These are phyloP conservation scores for Daedaleopsis nitida DNA, from an alignment of 768 basidiomycete species.

Conservation along the genomic window DNA sequence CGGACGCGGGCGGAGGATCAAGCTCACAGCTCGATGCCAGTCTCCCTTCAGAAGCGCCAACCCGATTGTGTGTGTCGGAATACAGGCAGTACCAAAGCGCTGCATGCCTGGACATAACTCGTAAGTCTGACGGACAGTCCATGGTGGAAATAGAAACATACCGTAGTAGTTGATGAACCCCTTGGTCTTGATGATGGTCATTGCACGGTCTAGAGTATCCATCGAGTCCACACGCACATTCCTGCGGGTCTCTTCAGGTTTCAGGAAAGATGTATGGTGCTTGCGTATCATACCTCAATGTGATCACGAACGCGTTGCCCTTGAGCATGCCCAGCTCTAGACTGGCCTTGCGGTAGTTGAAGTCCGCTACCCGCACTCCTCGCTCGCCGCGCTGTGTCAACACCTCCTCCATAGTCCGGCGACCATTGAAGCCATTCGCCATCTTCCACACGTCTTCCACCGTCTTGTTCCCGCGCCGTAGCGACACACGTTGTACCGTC, in stretches of 20 bases:
- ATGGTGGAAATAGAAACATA: constrained; percentile 30
- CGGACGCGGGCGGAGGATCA: constrained; percentile 80
- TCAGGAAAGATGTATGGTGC: not conserved
- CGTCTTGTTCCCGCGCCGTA: constrained; percentile 74
- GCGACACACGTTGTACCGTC: constrained; percentile 87
- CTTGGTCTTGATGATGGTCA: constrained; percentile 74
- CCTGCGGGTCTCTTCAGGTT: constrained; percentile 42
- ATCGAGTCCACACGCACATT: constrained; percentile 81
- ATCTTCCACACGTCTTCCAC: constrained; percentile 85
- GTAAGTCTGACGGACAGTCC: not conserved
- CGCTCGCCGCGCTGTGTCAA: constrained; percentile 80
- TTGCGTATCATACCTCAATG: constrained; percentile 65
- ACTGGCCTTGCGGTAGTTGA: constrained; percentile 79
- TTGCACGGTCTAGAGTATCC: constrained; percentile 70
- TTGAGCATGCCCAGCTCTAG: constrained; percentile 95
- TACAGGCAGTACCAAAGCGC: constrained; percentile 94
- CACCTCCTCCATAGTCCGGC: constrained; percentile 58
- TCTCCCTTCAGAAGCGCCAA: constrained; percentile 86
- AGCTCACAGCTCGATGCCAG: constrained; percentile 84
- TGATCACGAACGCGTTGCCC: constrained; percentile 95
- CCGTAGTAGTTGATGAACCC: constrained; percentile 99
- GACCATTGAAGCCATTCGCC: constrained; percentile 65
- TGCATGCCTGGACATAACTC: constrained; percentile 77
- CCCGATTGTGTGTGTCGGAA: constrained; percentile 94
- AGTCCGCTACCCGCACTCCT: constrained; percentile 85